Evolutionary conservation across 2,329 filamentous ascomycete genomes (phyloP).

Genomic region (Colletotrichum viniferum): DNA sequence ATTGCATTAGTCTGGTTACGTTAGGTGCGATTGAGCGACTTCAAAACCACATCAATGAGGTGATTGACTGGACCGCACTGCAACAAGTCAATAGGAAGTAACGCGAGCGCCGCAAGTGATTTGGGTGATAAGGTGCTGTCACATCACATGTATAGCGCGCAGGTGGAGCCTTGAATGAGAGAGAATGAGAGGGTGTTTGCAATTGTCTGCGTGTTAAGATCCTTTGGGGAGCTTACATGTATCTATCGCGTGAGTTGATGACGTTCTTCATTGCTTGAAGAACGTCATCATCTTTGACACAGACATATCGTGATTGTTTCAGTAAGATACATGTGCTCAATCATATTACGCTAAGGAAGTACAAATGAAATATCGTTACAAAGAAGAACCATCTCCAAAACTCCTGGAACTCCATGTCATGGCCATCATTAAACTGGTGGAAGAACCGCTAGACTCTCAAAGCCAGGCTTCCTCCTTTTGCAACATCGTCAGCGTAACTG

Average conservation of each 20-base stretch:
- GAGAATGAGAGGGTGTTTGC: neutral
- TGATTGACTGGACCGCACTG: neutral
- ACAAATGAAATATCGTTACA: neutral
- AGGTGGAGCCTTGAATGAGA: rapidly evolving
- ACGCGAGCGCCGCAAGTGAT: rapidly evolving
- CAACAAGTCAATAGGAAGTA: neutral
- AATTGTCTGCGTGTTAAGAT: neutral
- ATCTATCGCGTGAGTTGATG: neutral
- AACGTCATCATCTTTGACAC: neutral
- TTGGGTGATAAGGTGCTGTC: neutral
- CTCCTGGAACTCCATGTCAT: neutral
- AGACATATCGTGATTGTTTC: rapidly evolving
- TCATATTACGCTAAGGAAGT: neutral
- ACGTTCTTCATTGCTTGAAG: too few species aligned
- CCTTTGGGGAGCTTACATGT: neutral
- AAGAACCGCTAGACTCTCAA: neutral
- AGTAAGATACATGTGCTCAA: rapidly evolving
- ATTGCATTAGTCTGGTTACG: neutral
- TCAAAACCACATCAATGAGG: neutral
- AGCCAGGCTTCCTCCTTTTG: neutral
- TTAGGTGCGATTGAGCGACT: rapidly evolving
- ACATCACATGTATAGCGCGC: rapidly evolving
- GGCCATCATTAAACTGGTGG: neutral
- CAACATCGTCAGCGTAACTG: neutral
- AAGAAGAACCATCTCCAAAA: neutral